Base-by-base conservation (phyloP, 352 stramenopile genomes). In the Pythium monospermum region DNA sequence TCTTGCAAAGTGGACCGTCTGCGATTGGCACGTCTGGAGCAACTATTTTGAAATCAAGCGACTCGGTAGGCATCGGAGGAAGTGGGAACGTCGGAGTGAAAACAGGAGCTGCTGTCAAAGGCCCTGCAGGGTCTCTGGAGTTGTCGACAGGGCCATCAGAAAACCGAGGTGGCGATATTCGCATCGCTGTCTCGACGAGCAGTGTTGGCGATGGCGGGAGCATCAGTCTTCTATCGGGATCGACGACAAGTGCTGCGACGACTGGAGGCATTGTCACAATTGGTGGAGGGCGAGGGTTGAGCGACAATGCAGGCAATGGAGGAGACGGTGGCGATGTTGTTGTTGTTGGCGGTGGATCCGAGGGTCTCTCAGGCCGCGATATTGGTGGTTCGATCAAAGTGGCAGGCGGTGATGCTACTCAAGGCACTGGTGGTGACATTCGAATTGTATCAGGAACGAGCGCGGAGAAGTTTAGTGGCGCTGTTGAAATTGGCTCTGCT, bases 281-380 rank as follows among this genome's bases (percentile, higher is more conserved):
- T 37, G 59, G 27, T 23, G 72, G 69, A 36, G 81, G 81, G 5
- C 63, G 60, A 25, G 81, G 81, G 23, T 62, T 64, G 37, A 88
- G 80, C 49, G 71, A 84, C 27, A 87, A 84, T 51, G 74, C 75
- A 53, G 80, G 76, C 21, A 76, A 91, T 35, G 80, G 80, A 37
- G 80, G 80, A 13, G 75, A 91, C 38, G 80, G 80, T 10, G 80
- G 80, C 23, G 49, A 63, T 30, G 61, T 88, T 33, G 49, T 62
- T 22, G 28, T 91, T 25, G 51, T 42, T 26, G 80, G 73, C 44
- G 80, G 80, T n/a, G 65, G 43, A 13, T 87, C 75, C 0, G 50
- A 73, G 21, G 80, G 80, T 45, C 59, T 63, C 25, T 77, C 80
- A 33, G 57, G 65, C 40, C 65, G 79, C 57, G 78, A 91, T 53